These are phyloP conservation scores for Lactarius tabidus DNA, from an alignment of 768 basidiomycete genomes.

Conservation along the genomic window DNA sequence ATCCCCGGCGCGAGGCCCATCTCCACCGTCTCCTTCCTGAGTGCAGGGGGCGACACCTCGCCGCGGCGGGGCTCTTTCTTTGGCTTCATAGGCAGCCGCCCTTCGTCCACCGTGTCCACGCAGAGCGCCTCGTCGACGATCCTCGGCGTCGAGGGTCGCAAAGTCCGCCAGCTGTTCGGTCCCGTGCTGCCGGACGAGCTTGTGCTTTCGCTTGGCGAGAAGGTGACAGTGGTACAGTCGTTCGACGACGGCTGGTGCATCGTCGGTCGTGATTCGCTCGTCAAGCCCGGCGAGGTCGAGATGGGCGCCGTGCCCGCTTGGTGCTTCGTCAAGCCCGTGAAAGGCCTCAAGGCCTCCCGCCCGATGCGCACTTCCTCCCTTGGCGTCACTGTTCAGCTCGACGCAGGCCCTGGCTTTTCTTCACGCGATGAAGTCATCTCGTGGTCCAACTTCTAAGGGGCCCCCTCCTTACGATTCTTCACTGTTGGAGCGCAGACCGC, in stretches of 20 bases:
- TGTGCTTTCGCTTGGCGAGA: conserved; percentile 53
- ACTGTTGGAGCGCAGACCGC: not conserved
- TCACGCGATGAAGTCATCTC: conserved; percentile 53
- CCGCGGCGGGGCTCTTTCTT: conserved; percentile 14
- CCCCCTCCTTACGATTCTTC: not conserved
- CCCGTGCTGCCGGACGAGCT: conserved; percentile 76
- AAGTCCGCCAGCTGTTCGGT: conserved; percentile 60
- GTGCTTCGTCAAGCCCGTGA: conserved; percentile 64
- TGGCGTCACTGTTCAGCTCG: conserved; percentile 57
- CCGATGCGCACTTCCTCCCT: conserved; percentile 61
- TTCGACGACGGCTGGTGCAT: conserved; percentile 83
- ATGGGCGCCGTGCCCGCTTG: conserved; percentile 73
- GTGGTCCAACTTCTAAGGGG: conserved; percentile 61
- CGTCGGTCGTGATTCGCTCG: conserved; percentile 50
- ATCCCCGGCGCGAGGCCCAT: conserved; percentile 5
- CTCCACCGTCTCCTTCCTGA: conserved; percentile 20
- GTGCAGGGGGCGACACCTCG: not conserved
- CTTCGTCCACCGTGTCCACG: conserved; percentile 21
- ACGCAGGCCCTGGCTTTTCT: conserved; percentile 34
- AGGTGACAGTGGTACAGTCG: conserved; percentile 54
- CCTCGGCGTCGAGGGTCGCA: conserved; percentile 35
- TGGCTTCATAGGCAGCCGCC: conserved; percentile 20
- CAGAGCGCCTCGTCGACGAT: conserved; percentile 13
- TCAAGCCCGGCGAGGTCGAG: conserved; percentile 45
- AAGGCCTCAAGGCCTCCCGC: conserved; percentile 55